A percentile compares a stretch with the other conserved stretches of the same genome.
phyloP scores from a whole-genome alignment of 768 basidiomycete species.

The Termitomyces sp. region DNA sequence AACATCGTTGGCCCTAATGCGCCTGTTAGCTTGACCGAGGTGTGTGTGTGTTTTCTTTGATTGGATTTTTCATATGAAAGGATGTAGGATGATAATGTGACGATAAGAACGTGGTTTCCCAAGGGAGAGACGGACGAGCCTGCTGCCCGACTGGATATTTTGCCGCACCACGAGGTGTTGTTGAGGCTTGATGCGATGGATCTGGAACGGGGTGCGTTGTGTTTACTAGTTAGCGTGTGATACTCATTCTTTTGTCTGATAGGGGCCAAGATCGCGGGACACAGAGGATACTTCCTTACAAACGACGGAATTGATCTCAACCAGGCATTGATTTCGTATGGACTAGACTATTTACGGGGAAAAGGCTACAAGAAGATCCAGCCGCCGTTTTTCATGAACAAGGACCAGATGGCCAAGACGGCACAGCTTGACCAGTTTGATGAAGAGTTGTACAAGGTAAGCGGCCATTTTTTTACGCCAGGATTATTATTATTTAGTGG shows the following conservation, averaged over 20 bases:
- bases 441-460: constrained; percentile 94
- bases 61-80: background rate
- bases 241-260: background rate
- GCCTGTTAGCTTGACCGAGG: constrained; percentile 86
- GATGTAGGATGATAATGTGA: constrained; percentile 82
- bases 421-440: constrained; percentile 98
- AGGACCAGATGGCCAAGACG: constrained; percentile 95
- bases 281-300: constrained; percentile 94
- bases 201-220: constrained; percentile 79
- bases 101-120: constrained; percentile 83
- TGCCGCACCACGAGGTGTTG: constrained; percentile 98
- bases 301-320: constrained; percentile 97
- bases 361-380: constrained; percentile 90
- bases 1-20: constrained; percentile 89
- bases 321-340: constrained; percentile 92
- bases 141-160: constrained; percentile 66
- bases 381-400: constrained; percentile 98
- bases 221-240: too few species aligned
- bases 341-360: constrained; percentile 85
- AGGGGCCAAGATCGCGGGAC: constrained; percentile 92
- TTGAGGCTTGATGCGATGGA: constrained; percentile 94
- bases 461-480: background rate
- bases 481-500: too few species aligned
- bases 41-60: constrained; percentile 26
- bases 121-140: constrained; percentile 69